Evolutionary conservation across 2,329 filamentous ascomycete genomes (phyloP), one percentile per base, ranked within the genome.

Genomic region (Biscogniauxia marginata): DNA sequence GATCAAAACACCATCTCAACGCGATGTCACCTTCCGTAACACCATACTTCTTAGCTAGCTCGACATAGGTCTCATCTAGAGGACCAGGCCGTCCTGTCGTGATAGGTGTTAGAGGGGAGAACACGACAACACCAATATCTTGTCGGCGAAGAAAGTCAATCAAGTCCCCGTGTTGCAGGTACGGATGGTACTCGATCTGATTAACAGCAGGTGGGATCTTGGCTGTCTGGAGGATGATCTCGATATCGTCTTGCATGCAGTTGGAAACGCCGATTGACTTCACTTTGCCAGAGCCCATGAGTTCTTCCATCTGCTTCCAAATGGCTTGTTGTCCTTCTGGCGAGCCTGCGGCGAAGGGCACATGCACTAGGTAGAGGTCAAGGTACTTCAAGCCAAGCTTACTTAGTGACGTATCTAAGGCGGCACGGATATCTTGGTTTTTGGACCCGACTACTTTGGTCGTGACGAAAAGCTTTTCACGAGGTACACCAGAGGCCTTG

Each of bases 131-230:
- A 7, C 80, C 77, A 55, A 88, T 87, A 48, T 75, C 72, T 63
- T 87, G 73, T 64, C 80, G 70, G 60, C 75, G 76, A 68, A 79
- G 79, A 69, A 81, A 88, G 11, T 75, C 71, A 18, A 87, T 59
- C 13, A 88, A 74, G 56, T 80, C 75, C 4, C 77, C 77, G 65
- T 87, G 85, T 71, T 87, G 86, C 46, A 88, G 75, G 67, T 90
- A 89, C 0, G 89, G 88, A 70, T 93, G 87, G 64, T 84, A 85
- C 75, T 93, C 89, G 65, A 92, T 88, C 77, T 93, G 89, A 74
- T 93, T 91, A 58, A 88, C 83, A 4, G 82, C 84, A 1, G 90
- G 89, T 1, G 76, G 68, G 56, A 88, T 71, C 63, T 81, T 82
- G 51, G 85, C 84, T 2, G 83, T 83, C 66, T 80, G 71, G 3